Evolutionary conservation across 371 early-diverging fungal species (phyloP), one percentile per base, ranked within the genome.

Genomic region (Mucor ambiguus): DNA sequence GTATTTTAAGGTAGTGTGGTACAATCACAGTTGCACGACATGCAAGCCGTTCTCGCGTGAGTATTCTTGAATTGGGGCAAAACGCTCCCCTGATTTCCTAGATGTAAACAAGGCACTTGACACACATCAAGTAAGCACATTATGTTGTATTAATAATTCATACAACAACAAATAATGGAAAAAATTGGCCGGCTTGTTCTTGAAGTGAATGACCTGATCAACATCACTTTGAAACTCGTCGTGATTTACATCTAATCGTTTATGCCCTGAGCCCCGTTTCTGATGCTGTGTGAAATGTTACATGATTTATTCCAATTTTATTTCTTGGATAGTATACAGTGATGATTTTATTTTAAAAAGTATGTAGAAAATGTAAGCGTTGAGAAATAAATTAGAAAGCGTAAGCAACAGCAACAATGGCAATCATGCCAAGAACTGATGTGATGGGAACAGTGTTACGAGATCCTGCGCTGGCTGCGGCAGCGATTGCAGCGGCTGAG

Each of bases 341-440:
- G 41, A 5, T 28, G 28, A 52, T 26, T 49, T 46, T 46, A 22
- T 10, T 22, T 46, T 22, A 22, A 46, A 46, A n/a, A 46, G 22
- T 46, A 12, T 35, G 12, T 33, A 9, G 9, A 22, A 46, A 46
- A 46, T 52, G 14, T 52, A 52, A 52, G 28, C 28, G 12, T 6
- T 14, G 52, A 52, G 10, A 9, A 14, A 28, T 52, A 52, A 52
- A 28, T 52, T 52, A 52, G 24, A 52, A 52, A 26, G 52, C 16
- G 52, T 28, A 52, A 52, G 56, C 56, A 30, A 33, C 49, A 20
- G 11, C 56, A n/a, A 24, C 61, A 32, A 29, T 33, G 48, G 33
- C 61, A 44, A 46, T 22, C 61, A 60, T 32, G 48, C 61, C 48
- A 44, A 59, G 44, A 11, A 24, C 12, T 14, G 41, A 16, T 18